phyloP scores from a whole-genome alignment of 305 asterid species.

The Rubia tinctorum region DNA sequence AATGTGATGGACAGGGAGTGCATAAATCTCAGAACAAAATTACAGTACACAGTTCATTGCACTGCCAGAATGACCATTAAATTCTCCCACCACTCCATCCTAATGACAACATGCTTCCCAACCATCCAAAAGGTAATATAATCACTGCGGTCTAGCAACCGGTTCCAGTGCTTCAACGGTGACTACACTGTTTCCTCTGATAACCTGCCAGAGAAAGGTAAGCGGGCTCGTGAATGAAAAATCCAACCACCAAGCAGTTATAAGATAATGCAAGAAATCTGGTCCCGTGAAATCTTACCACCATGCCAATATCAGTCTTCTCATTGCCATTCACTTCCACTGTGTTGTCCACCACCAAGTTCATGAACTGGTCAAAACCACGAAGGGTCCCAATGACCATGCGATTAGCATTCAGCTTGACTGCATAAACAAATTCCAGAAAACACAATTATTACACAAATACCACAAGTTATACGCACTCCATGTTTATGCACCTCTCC shows the following conservation, averaged over 20 bases:
- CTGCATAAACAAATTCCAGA: slow-evolving; percentile 32
- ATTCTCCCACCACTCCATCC: not conserved
- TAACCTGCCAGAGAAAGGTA: slow-evolving; percentile 46
- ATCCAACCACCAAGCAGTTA: not conserved
- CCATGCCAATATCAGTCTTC: slow-evolving; percentile 76
- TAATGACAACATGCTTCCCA: not conserved
- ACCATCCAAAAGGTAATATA: not conserved
- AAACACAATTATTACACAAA: not conserved
- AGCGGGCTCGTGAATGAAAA: not conserved
- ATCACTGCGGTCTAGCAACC: slow-evolving; percentile 54
- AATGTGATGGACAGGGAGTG: not conserved
- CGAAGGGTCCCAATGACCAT: slow-evolving; percentile 93
- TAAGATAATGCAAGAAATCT: not conserved
- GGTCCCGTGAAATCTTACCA: not conserved
- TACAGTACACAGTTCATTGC: not conserved
- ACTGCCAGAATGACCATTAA: too few species aligned
- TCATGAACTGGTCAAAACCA: slow-evolving; percentile 98
- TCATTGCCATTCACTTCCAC: slow-evolving; percentile 85
- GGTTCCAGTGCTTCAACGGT: slow-evolving; percentile 95
- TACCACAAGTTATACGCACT: not conserved
- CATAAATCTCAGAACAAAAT: not conserved
- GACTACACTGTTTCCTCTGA: slow-evolving; percentile 90
- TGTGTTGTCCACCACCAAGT: slow-evolving; percentile 89
- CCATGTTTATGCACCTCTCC: not conserved
- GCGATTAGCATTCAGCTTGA: slow-evolving; percentile 89